Evolutionary conservation across 2,329 filamentous ascomycete species (phyloP).

Genomic region (Diaporthe sp.): DNA sequence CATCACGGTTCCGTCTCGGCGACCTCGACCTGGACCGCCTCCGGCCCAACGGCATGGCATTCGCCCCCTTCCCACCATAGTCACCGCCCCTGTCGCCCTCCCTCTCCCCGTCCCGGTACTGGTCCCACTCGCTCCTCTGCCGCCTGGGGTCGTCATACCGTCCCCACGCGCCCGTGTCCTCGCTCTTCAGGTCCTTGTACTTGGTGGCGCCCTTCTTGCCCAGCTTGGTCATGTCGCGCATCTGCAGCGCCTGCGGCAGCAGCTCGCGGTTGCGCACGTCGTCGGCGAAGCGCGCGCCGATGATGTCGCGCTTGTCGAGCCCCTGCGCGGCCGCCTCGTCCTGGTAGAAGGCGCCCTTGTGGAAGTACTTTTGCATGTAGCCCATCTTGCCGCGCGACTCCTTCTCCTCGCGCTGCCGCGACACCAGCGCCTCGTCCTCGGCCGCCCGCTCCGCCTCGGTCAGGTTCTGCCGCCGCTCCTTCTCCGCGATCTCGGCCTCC

Average conservation of each 20-base stretch:
- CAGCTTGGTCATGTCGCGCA: conserved; percentile 92
- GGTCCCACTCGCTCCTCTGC: conserved; percentile 53
- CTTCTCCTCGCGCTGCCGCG: conserved; percentile 84
- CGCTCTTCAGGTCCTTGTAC: conserved; percentile 88
- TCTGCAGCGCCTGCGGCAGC: conserved; percentile 91
- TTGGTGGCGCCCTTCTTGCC: conserved; percentile 92
- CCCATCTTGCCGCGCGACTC: conserved; percentile 83
- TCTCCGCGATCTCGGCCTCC: conserved; percentile 88
- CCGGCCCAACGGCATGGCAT: conserved; percentile 78
- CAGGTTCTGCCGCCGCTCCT: conserved; percentile 88
- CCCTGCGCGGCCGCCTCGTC: conserved; percentile 83
- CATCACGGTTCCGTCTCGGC: conserved; percentile 60
- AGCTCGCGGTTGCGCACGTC: conserved; percentile 86
- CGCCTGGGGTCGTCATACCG: conserved; percentile 67
- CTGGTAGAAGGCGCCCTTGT: conserved; percentile 96
- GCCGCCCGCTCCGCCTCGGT: conserved; percentile 87
- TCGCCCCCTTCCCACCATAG: conserved; percentile 71
- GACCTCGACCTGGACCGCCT: conserved; percentile 65
- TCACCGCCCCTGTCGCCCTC: conserved; percentile 57
- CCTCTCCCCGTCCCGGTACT: conserved; percentile 53
- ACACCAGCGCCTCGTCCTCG: conserved; percentile 85
- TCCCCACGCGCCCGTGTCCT: conserved; percentile 93
- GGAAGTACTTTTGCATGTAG: conserved; percentile 96
- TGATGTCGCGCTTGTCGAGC: conserved; percentile 84
- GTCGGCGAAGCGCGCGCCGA: conserved; percentile 86